Base-by-base conservation (phyloP, 2,329 filamentous ascomycete genomes). In the Nemania sp. region DNA sequence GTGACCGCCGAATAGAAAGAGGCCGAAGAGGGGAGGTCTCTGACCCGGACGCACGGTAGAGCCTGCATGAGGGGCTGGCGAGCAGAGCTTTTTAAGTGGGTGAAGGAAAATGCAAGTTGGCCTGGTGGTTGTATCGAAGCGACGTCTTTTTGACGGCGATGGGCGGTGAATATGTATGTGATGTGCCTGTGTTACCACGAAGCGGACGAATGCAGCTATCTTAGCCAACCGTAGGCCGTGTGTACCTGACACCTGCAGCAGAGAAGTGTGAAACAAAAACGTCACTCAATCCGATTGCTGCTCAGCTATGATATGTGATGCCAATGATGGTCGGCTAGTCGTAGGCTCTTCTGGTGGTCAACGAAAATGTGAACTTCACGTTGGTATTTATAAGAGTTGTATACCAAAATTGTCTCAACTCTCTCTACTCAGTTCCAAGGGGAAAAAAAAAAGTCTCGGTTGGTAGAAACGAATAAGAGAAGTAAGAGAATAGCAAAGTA, bases 1-100 rank as follows among this genome's bases (percentile, higher is more conserved):
- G 90, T 80, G 60, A 91, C 80, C 58, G 88, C 82, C 19, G 91
- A 82, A 72, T 91, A 96, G 76, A 95, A 96, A 6, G 90, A 94
- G 44, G 88, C 84, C 3, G 91, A 89, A 30, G 86, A 84, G 49
- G 90, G 83, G 49, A 96, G 83, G 71, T 92, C 86, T 56, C 85
- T 86, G 67, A 96, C 91, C 67, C 83, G 77, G 61, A 84, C 67
- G 60, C 77, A 77, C 43, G 82, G 80, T 59, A 79, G 66, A 69
- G 75, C 52, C 63, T 64, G 64, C 66, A 68, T 69, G 55, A 53
- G 59, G 60, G 51, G 49, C 54, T 53, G 42, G 24, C 56, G 22
- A 17, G 44, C 49, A 49, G 52, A 45, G 48, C 39, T 49, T 58
- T 41, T 45, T 46, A 26, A 28, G 20, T 26, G 47, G 42, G 7